Conservation (phyloP, 192 early-diverging fungal species). For the Entomortierella beljakovae region DNA sequence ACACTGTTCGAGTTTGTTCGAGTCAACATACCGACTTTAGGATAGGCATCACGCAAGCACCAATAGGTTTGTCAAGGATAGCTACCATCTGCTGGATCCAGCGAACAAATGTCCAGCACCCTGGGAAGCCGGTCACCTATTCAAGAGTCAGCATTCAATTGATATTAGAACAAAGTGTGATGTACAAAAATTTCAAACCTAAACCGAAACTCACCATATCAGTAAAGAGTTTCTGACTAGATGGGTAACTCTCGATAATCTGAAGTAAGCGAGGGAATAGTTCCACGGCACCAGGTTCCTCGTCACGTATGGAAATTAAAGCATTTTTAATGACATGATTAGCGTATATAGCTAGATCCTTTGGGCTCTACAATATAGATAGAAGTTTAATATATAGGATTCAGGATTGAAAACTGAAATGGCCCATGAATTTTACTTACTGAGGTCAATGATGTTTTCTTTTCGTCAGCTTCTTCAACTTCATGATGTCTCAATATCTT, state of each 20-base stretch:
- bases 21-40: constrained; percentile 51
- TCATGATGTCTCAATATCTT: constrained; percentile 55
- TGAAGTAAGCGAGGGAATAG: constrained; percentile 79
- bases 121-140: constrained; percentile 53
- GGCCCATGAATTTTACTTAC: constrained; percentile 7
- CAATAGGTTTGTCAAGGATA: constrained; percentile 69
- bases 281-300: constrained; percentile 65
- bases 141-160: too few species aligned
- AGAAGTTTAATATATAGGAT: not conserved
- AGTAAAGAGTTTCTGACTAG: constrained; percentile 48
- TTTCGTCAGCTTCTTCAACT: constrained; percentile 4
- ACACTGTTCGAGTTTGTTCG: too few species aligned
- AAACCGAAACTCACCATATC: constrained; percentile 19
- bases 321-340: constrained; percentile 58
- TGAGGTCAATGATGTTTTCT: not conserved
- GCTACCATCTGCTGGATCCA: constrained; percentile 85
- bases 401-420: not conserved
- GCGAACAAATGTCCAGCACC: constrained; percentile 76
- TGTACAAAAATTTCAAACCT: too few species aligned
- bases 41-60: constrained; percentile 62
- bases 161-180: too few species aligned
- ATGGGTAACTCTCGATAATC: constrained; percentile 66
- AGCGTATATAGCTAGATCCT: constrained; percentile 29
- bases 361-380: constrained; percentile 2
- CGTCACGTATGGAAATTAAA: constrained; percentile 66